Evolutionary conservation across 2,329 filamentous ascomycete species (phyloP), one percentile per base, ranked within the genome.

Genomic region (Aspergillus versicolor): DNA sequence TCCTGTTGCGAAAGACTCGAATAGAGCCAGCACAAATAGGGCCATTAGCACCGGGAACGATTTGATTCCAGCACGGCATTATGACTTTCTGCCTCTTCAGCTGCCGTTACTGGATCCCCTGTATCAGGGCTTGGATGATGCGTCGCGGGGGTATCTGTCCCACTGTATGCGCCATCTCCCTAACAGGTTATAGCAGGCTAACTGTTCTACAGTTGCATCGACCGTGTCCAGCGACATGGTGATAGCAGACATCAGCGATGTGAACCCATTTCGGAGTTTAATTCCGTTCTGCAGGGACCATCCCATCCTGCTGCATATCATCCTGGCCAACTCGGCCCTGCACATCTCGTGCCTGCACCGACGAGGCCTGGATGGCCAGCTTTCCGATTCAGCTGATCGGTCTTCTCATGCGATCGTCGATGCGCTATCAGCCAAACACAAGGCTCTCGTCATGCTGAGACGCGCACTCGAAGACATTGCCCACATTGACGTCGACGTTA

Each of bases 281-380:
- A 32, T 53, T 21, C 50, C 50, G 7, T 11, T 53, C 1, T 38
- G 17, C 13, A 13, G 42, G 5, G 50, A 46, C 2, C 30, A 53
- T 22, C 50, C 50, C 5, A 38, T 53, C 19, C 21, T 53, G 3
- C 42, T 30, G 11, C 32, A 52, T 24, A n/a, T 37, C 17, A 48
- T 59, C 13, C 34, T 52, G n/a, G 53, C 53, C 8, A 52, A 44
- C 12, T 50, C 47, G 1, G 52, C 57, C 2, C n/a, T 51, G 12
- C 57, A 59, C 21, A 13, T 56, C 11, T 59, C 49, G 6, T 48
- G 41, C 11, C 17, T 38, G 11, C 46, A 42, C 11, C 51, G 37
- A 9, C 27, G 21, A 37, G 13, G 34, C 5, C 5, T 37, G 11
- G 32, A 34, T 37, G 12, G 9, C 4, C 34, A 30, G 9, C 3